Base-by-base conservation (phyloP, 371 early-diverging fungal species). In the Zychaea mexicana region DNA sequence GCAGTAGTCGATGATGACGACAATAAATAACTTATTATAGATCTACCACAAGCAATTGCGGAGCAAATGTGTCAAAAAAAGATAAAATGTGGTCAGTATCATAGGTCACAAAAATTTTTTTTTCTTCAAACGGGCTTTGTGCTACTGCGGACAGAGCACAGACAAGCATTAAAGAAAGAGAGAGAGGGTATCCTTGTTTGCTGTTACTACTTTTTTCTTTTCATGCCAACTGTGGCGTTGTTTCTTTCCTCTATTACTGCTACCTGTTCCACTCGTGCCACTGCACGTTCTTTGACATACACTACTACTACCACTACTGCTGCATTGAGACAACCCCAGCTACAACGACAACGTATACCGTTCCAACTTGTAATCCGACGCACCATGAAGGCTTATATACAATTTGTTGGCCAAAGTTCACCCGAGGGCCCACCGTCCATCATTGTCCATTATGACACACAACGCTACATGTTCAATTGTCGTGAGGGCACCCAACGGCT, bases 401-500 rank as follows among this genome's bases (percentile, higher is more conserved):
- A 92, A 68, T 72, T 96, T 42, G 64, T 96, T 36, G 91, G 90
- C 45, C 86, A 91, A 32, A 82, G 85, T 58, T 87, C 88, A 22
- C 71, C 84, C 22, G 91, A 89, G 68, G 80, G 86, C n/a, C 74
- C 88, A 6, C 90, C 96, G 2, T 85, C 92, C 26, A 71, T 97
- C 17, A 69, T 96, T 62, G 72, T 94, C 19, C 89, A 90, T 61
- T 92, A 94, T 69, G 92, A 94, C 62, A 68, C 78, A 13, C 87
- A 89, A 45, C 87, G 95, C 10, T 97, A 97, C 68, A 76, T 98
- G 69, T 93, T 98, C 85, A 97, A 97, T 78, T 96, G 96, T 74
- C 86, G 94, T 46, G 98, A 98, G 71, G 96, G 96, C 8, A 91
- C 91, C 0, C 98, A 98, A 77, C 85, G 98, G 24, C 72, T 94